phyloP scores from a whole-genome alignment of 495 filamentous ascomycete genomes.

The Podospora comata region DNA sequence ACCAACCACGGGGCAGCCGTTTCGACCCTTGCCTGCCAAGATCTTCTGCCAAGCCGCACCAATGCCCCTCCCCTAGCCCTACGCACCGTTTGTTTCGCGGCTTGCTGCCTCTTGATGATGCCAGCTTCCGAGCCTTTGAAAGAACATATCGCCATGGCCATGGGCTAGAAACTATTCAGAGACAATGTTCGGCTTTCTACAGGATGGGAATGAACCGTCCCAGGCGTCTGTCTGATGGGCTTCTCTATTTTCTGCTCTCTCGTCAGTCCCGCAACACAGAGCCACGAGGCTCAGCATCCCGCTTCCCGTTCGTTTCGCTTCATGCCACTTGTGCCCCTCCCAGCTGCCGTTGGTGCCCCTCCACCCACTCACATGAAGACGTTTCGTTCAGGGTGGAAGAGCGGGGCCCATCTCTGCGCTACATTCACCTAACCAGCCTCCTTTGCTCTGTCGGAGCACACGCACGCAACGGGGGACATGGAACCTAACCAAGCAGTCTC shows the following conservation, averaged over 20 bases:
- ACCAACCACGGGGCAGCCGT: conserved; percentile 14
- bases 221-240: background rate
- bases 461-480: background rate
- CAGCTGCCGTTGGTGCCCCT: conserved; percentile 8
- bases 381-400: background rate
- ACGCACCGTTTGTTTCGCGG: conserved; percentile 20
- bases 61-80: conserved; percentile 31
- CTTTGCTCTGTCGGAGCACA: background rate
- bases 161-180: background rate
- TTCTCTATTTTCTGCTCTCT: background rate
- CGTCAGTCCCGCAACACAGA: background rate
- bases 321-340: background rate
- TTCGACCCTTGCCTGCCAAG: conserved; percentile 15
- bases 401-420: background rate
- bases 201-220: background rate
- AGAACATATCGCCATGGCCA: background rate
- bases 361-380: background rate
- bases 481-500: background rate
- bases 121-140: conserved; percentile 3
- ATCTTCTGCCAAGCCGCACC: background rate
- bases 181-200: background rate
- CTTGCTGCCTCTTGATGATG: conserved; percentile 6
- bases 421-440: background rate
- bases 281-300: conserved; percentile 10
- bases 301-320: conserved; percentile 3